Conservation (phyloP, 495 filamentous ascomycete genomes). For the Staphylotrichum longicolle region DNA sequence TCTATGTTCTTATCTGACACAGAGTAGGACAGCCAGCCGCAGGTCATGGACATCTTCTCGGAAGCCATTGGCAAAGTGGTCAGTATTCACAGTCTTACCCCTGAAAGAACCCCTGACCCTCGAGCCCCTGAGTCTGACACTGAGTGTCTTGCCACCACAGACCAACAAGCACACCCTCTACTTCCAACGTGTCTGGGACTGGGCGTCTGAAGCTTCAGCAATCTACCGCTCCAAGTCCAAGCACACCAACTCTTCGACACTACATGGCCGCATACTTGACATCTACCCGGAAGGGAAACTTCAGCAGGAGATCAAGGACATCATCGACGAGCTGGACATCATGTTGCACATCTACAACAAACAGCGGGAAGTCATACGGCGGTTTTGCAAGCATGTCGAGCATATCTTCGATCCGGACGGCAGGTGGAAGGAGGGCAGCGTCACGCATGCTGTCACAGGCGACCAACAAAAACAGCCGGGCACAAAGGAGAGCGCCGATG, state of each 20-base stretch:
- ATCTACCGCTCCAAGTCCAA: conserved; percentile 32
- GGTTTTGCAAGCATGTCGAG: conserved; percentile 57
- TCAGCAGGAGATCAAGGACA: conserved; percentile 65
- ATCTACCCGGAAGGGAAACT: conserved; percentile 66
- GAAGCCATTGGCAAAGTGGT: conserved; percentile 42
- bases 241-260: conserved; percentile 27
- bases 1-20: background rate
- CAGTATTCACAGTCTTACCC: conserved; percentile 11
- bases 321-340: conserved; percentile 71
- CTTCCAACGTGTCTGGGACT: conserved; percentile 38
- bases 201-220: conserved; percentile 33
- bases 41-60: conserved; percentile 70
- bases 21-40: conserved; percentile 54
- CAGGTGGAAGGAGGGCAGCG: conserved; percentile 14
- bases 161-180: conserved; percentile 38
- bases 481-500: background rate
- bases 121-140: background rate
- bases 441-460: background rate
- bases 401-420: conserved; percentile 32
- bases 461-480: background rate
- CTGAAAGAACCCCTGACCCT: background rate
- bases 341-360: conserved; percentile 59
- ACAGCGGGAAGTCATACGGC: conserved; percentile 56
- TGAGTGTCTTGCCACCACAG: conserved; percentile 10
- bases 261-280: conserved; percentile 56